phyloP scores from a whole-genome alignment of 208 protist genomes.

The Crithidia expoeki region DNA sequence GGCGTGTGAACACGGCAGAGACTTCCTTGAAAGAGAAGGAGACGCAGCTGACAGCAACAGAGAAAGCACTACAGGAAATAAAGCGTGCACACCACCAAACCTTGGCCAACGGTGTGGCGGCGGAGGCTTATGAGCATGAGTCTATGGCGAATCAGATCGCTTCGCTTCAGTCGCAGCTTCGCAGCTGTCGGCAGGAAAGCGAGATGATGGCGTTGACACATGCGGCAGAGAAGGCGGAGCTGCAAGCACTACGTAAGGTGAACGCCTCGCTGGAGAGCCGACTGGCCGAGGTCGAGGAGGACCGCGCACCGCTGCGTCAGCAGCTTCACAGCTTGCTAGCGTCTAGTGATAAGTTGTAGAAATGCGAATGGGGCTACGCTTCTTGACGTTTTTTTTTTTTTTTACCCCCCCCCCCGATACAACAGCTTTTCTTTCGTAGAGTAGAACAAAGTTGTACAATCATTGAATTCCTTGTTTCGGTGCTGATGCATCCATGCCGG shows the following conservation, averaged over 20 bases:
- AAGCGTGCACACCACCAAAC: conserved; percentile 17
- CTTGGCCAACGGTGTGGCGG: conserved; percentile 15
- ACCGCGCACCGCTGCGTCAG: conserved; percentile 75
- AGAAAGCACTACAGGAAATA: conserved; percentile 5
- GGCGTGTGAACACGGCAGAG: conserved; percentile 12
- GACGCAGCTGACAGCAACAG: conserved; percentile 9
- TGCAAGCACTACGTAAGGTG: conserved; percentile 59
- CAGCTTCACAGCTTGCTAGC: conserved; percentile 71
- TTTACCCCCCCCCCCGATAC: too few relatives aligned
- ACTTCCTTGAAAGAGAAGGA: conserved; percentile 14
- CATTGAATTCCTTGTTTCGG: not conserved
- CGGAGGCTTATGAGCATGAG: conserved; percentile 15
- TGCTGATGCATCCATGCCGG: not conserved
- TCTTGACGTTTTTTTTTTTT: conserved; percentile 13
- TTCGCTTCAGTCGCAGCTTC: conserved; percentile 24
- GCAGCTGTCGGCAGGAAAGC: conserved; percentile 20
- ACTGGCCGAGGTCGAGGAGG: conserved; percentile 67
- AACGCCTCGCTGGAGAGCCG: conserved; percentile 72
- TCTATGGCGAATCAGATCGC: conserved; percentile 19
- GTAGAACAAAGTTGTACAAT: not conserved
- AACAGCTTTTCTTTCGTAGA: not conserved
- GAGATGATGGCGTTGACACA: conserved; percentile 20
- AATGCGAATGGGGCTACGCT: not conserved
- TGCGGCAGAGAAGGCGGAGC: conserved; percentile 49
- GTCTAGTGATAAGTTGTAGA: not conserved